Percentiles rank a stretch among this genome's conserved stretches.
phyloP scores from a whole-genome alignment of 2,329 filamentous ascomycete genomes.

The Colletotrichum sp. region DNA sequence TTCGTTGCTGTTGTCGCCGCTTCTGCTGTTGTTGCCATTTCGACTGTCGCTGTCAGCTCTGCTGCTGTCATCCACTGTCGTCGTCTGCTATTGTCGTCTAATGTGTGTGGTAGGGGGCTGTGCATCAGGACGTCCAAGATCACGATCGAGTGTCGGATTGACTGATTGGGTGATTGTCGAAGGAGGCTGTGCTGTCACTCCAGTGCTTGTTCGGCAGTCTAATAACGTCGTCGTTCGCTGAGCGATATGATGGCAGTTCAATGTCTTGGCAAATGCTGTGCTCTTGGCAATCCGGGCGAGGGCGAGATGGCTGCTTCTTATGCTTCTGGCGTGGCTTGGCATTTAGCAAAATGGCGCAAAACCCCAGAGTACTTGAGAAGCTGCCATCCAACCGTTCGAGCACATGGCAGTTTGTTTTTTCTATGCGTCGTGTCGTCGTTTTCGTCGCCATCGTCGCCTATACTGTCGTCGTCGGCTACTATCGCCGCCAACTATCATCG shows the following conservation, averaged over 20 bases:
- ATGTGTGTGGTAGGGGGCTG: background rate
- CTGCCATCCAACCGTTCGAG: background rate
- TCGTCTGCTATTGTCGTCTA: too few species aligned
- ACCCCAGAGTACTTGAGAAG: background rate
- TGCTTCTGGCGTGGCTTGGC: background rate
- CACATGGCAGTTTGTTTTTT: background rate
- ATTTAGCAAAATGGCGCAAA: background rate
- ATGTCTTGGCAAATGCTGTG: background rate
- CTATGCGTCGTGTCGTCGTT: background rate
- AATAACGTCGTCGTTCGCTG: background rate
- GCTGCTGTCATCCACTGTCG: too few species aligned
- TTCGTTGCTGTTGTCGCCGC: too few species aligned
- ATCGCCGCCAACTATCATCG: background rate
- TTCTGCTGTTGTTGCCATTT: too few species aligned
- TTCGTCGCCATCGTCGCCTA: background rate
- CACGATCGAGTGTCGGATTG: background rate
- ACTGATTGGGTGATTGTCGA: background rate
- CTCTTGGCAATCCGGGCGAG: background rate
- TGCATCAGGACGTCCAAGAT: background rate
- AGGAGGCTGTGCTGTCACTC: background rate
- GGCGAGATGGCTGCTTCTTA: conserved; percentile 3
- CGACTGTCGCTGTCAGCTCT: too few species aligned
- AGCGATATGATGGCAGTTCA: background rate
- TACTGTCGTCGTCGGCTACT: background rate
- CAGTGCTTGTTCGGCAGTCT: background rate